A percentile compares a stretch with the other conserved stretches of the same genome.
phyloP scores from a whole-genome alignment of 345 rosid genomes.

The Theobroma cacao region DNA sequence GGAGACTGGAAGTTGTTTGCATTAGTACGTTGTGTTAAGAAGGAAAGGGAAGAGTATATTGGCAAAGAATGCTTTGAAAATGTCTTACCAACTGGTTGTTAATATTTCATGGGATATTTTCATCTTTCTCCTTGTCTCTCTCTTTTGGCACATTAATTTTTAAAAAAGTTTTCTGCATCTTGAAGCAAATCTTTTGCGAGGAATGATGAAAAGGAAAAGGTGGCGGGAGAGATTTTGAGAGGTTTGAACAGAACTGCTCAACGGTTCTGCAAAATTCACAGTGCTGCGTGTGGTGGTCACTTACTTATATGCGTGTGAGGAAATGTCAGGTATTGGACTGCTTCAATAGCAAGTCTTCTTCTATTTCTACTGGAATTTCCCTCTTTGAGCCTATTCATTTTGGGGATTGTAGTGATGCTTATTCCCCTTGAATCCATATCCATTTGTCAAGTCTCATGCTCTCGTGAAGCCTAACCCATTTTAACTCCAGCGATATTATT shows the following conservation, averaged over 20 bases:
- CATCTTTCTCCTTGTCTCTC: slow-evolving; percentile 4
- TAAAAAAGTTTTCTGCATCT: slow-evolving; percentile 30
- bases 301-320: slow-evolving; percentile 7
- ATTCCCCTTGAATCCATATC: not conserved
- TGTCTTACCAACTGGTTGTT: slow-evolving; percentile 50
- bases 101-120: slow-evolving; percentile 18
- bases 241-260: slow-evolving; percentile 31
- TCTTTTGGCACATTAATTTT: not conserved
- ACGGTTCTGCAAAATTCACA: slow-evolving; percentile 7
- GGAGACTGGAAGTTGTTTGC: not conserved
- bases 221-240: slow-evolving; percentile 22
- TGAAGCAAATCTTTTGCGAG: slow-evolving; percentile 37
- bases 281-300: not conserved
- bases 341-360: not conserved
- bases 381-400: not conserved
- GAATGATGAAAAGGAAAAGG: too few relatives aligned
- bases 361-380: not conserved
- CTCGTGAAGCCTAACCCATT: not conserved
- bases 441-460: not conserved
- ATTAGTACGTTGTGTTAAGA: slow-evolving; percentile 16
- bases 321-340: not conserved
- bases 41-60: slow-evolving; percentile 5
- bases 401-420: not conserved
- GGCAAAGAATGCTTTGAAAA: slow-evolving; percentile 19
- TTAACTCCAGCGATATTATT: too few relatives aligned